Percentiles rank a stretch among this genome's conserved stretches.
Evolutionary conservation across 352 stramenopile genomes (phyloP).

Genomic region (Pythium oligandrum): DNA sequence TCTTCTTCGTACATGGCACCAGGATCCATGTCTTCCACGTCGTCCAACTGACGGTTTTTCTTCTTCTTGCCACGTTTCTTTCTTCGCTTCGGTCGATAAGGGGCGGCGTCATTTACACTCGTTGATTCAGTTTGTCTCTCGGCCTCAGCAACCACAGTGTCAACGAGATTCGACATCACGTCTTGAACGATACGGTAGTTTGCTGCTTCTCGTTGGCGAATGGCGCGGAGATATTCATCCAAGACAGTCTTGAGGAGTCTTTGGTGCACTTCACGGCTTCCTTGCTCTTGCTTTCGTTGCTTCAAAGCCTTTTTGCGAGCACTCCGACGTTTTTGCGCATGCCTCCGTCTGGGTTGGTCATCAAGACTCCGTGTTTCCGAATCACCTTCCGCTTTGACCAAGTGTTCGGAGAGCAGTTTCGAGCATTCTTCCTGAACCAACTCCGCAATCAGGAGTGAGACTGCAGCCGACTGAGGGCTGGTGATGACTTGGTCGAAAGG

Average conservation of each 20-base stretch:
- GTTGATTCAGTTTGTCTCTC: too few species aligned
- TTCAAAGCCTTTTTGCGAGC: constrained; percentile 68
- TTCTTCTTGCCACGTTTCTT: constrained; percentile 30
- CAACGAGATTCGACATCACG: constrained; percentile 38
- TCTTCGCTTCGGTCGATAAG: constrained; percentile 9
- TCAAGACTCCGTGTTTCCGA: background rate
- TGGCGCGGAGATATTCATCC: constrained; percentile 30
- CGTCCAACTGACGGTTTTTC: background rate
- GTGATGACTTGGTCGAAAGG: constrained; percentile 6
- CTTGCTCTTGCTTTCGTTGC: constrained; percentile 39
- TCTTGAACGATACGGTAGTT: constrained; percentile 20
- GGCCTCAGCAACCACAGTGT: constrained; percentile 19
- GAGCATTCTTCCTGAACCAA: constrained; percentile 71
- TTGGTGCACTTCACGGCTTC: constrained; percentile 31
- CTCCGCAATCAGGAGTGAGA: constrained; percentile 69
- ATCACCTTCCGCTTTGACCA: constrained; percentile 9
- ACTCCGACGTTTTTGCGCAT: constrained; percentile 45
- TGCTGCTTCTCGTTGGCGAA: constrained; percentile 25
- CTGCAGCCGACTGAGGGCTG: constrained; percentile 43
- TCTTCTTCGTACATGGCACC: background rate
- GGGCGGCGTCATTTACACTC: too few species aligned
- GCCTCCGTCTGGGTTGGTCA: constrained; percentile 3
- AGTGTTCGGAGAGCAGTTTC: constrained; percentile 47
- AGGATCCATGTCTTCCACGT: background rate
- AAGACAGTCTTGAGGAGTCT: constrained; percentile 34